A percentile compares a stretch with the other conserved stretches of the same genome.
These are phyloP conservation scores for Porphyra umbilicalis DNA, from an alignment of 31 red algal species.

Conservation along the genomic window DNA sequence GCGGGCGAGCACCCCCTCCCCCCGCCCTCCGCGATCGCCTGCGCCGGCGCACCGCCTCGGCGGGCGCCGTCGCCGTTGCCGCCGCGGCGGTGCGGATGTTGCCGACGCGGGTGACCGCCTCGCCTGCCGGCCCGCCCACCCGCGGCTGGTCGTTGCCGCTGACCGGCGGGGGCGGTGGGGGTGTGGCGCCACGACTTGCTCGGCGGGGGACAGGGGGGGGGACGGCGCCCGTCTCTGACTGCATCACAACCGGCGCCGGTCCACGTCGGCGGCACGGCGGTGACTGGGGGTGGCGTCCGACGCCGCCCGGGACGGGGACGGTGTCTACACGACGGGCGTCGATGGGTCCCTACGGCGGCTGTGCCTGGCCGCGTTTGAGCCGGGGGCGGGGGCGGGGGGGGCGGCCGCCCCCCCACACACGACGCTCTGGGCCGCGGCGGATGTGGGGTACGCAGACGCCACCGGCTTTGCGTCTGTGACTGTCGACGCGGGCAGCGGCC, in stretches of 20 bases:
- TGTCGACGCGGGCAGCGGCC: background rate
- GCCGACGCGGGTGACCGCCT: background rate
- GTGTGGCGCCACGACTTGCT: background rate
- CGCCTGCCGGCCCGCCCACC: background rate
- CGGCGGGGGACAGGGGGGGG: too few relatives aligned
- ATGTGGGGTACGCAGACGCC: background rate
- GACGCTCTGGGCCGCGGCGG: background rate
- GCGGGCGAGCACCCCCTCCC: background rate
- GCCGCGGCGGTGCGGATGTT: background rate
- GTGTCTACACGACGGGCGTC: background rate
- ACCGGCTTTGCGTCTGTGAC: background rate
- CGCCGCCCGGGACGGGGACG: background rate
- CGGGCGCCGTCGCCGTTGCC: background rate
- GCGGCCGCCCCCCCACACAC: background rate
- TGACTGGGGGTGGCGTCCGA: background rate
- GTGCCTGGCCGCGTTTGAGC: background rate
- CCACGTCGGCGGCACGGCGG: background rate
- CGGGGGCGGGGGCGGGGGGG: background rate
- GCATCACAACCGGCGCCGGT: background rate
- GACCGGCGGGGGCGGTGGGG: background rate
- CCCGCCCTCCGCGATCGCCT: background rate
- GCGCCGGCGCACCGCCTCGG: background rate
- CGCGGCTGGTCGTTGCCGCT: background rate
- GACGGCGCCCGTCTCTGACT: background rate
- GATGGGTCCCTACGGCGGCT: background rate